Percentiles rank a stretch among this genome's conserved stretches.
Conservation (phyloP, 2,329 filamentous ascomycete genomes). For the Diaporthe sp. region DNA sequence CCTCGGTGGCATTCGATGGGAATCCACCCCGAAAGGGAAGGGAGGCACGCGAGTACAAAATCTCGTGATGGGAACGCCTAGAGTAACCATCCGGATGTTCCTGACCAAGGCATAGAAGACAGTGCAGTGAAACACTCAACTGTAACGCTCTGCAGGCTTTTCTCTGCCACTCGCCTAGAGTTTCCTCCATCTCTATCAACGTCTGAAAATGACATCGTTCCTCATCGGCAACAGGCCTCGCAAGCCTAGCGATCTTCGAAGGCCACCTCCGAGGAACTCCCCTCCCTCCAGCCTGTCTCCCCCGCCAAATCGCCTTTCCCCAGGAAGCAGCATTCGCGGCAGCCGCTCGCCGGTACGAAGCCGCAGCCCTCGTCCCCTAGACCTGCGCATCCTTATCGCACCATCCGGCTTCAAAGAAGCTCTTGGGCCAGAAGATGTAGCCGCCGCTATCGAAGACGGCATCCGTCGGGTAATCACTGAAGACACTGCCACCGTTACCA, state of each 20-base stretch:
- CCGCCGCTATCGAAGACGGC: slow-evolving; percentile 64
- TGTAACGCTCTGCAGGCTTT: neutral
- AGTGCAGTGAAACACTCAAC: neutral
- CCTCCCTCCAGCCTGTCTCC: slow-evolving; percentile 26
- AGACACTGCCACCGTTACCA: slow-evolving; percentile 55
- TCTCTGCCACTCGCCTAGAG: neutral
- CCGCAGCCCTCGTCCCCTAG: slow-evolving; percentile 50
- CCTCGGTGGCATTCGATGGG: neutral
- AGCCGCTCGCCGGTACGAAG: slow-evolving; percentile 20
- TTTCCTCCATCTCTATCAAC: neutral
- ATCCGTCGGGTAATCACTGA: slow-evolving; percentile 58
- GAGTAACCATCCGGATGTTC: neutral
- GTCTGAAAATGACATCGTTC: neutral
- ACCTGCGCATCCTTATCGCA: slow-evolving; percentile 57
- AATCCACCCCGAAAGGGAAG: neutral
- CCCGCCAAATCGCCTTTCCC: slow-evolving; percentile 6
- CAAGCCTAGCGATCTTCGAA: slow-evolving; percentile 6
- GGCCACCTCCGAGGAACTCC: slow-evolving; percentile 1
- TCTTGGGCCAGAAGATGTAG: slow-evolving; percentile 62
- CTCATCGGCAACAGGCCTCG: neutral
- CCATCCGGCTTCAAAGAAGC: slow-evolving; percentile 70
- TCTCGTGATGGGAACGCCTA: neutral
- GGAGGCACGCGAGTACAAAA: slow-evolving; percentile 27
- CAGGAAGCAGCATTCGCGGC: slow-evolving; percentile 9
- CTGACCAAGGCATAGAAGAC: neutral